Conservation (phyloP, 768 basidiomycete species). For the Glaciozyma antarctica region DNA sequence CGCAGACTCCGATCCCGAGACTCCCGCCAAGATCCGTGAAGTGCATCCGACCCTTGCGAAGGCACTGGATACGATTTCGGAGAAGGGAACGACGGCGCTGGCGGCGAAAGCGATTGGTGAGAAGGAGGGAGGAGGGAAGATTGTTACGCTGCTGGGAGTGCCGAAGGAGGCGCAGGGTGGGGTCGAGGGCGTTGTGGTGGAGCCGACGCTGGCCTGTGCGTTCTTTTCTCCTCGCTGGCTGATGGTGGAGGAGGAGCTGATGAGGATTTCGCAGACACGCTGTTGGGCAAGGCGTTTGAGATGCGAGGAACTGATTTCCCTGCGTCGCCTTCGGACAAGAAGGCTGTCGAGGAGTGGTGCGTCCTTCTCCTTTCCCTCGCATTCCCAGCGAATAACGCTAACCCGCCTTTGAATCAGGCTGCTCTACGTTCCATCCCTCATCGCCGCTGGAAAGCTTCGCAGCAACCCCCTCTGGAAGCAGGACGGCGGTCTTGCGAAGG, state of each 20-base stretch:
- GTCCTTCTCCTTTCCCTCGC: not conserved
- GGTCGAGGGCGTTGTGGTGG: not conserved
- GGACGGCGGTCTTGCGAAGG: conserved; percentile 14
- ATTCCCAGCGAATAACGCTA: too few species aligned
- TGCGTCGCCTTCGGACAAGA: conserved; percentile 10
- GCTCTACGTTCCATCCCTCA: conserved; percentile 8
- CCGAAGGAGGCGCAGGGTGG: conserved; percentile 7
- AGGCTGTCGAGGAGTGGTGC: conserved; percentile 10
- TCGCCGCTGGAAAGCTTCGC: conserved; percentile 20
- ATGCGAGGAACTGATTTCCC: conserved; percentile 13
- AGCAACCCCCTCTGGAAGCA: conserved; percentile 20
- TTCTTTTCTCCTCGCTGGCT: not conserved
- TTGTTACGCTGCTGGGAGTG: conserved; percentile 15
- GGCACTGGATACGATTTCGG: conserved; percentile 27
- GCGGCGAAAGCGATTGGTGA: conserved; percentile 9
- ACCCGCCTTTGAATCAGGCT: not conserved
- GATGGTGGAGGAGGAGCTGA: accelerated
- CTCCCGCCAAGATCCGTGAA: conserved; percentile 22
- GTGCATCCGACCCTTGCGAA: conserved; percentile 19
- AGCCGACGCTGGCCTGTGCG: conserved; percentile 15
- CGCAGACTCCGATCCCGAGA: conserved; percentile 23
- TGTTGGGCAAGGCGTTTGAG: conserved; percentile 11
- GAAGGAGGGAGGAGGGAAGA: conserved; percentile 10
- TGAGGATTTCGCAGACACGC: conserved; percentile 1
- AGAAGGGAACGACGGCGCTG: conserved; percentile 16